phyloP scores from a whole-genome alignment of 192 early-diverging fungal species.

The Phycomyces blakesleeanus region DNA sequence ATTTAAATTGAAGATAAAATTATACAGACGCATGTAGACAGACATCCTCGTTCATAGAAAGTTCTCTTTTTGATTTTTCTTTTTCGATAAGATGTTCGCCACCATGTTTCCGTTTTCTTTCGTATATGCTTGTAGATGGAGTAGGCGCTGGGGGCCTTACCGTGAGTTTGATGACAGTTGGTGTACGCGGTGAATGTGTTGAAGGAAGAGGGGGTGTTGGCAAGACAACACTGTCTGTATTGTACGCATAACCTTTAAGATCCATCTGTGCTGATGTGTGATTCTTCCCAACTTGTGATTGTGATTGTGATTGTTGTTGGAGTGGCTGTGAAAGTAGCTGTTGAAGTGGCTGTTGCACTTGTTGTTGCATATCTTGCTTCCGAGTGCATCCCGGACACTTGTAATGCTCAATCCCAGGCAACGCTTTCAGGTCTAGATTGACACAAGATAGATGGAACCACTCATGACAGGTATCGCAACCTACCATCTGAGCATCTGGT shows the following conservation, averaged over 20 bases:
- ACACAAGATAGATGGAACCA: constrained; percentile 68
- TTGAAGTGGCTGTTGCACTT: constrained; percentile 4
- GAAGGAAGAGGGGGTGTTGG: not conserved
- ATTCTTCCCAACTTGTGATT: too few relatives aligned
- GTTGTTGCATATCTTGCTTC: constrained; percentile 1
- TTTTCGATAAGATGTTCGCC: not conserved
- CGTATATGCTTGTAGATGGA: not conserved
- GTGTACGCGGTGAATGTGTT: not conserved
- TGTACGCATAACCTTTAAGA: too few relatives aligned
- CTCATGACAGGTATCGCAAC: constrained; percentile 62
- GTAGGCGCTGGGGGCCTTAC: not conserved
- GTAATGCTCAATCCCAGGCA: constrained; percentile 42
- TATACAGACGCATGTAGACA: not conserved
- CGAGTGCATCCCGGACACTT: constrained; percentile 53
- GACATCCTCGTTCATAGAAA: not conserved
- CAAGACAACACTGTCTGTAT: not conserved
- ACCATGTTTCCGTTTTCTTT: not conserved
- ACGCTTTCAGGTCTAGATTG: constrained; percentile 37
- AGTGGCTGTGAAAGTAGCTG: not conserved
- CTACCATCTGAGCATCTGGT: constrained; percentile 41
- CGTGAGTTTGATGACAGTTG: not conserved
- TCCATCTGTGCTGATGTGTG: too few relatives aligned
- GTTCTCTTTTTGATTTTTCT: not conserved
- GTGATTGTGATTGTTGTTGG: constrained; percentile 7
- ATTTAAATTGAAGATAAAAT: not conserved